These are phyloP conservation scores for Hibiscus syriacus DNA, from an alignment of 345 rosid genomes.

Conservation along the genomic window DNA sequence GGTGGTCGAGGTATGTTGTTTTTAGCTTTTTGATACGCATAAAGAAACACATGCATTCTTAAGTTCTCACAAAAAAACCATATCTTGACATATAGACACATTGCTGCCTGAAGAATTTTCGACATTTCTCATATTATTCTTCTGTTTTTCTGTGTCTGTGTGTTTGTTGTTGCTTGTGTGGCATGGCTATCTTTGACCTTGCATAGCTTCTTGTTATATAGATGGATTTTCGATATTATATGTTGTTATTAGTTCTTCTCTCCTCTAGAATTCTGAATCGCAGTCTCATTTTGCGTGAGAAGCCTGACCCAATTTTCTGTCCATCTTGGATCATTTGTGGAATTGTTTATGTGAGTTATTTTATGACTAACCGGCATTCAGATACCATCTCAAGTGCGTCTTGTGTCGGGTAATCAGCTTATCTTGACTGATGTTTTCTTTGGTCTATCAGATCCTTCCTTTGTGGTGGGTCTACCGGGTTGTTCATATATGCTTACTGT, in stretches of 20 bases:
- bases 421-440: not conserved
- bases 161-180: no score
- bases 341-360: not conserved
- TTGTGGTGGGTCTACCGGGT: conserved; percentile 45
- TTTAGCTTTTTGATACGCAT: not conserved
- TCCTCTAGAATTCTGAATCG: no score
- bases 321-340: not conserved
- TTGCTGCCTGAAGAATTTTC: no score
- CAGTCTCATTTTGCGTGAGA: not conserved
- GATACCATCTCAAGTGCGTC: not conserved
- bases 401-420: not conserved
- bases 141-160: no score
- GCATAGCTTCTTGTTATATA: no score
- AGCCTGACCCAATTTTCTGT: not conserved
- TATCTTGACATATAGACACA: not conserved
- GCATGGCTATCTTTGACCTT: no score
- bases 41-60: no score
- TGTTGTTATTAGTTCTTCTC: not conserved
- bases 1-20: conserved; percentile 46
- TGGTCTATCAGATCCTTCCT: conserved; percentile 35
- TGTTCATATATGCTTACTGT: conserved; percentile 42
- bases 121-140: no score
- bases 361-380: not conserved
- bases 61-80: no score
- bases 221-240: not conserved